These are phyloP conservation scores for Coemansia sp. DNA, from an alignment of 192 early-diverging fungal genomes.

Conservation along the genomic window DNA sequence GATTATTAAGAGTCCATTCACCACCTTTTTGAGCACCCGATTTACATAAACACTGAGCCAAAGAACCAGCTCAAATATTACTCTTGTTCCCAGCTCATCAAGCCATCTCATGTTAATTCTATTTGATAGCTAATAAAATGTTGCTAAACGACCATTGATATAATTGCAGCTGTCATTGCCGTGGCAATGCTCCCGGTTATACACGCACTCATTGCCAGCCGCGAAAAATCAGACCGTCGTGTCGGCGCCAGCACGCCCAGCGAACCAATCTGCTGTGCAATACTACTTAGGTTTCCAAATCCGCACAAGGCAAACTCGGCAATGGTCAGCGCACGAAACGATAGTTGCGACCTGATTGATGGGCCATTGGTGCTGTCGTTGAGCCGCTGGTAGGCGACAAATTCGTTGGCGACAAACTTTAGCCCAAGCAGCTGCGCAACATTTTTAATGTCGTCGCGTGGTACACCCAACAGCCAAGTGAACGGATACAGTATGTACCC, in stretches of 20 bases:
- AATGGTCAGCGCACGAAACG: conserved; percentile 55
- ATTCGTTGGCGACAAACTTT: conserved; percentile 86
- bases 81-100: too few species aligned
- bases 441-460: conserved; percentile 47
- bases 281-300: conserved; percentile 82
- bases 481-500: conserved; percentile 80
- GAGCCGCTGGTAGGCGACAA: conserved; percentile 70
- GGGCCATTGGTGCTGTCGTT: conserved; percentile 17
- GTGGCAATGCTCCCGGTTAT: conserved; percentile 79
- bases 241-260: conserved; percentile 78
- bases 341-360: conserved; percentile 36
- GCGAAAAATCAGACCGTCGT: conserved; percentile 69
- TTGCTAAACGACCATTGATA: conserved; percentile 63
- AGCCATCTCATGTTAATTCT: conserved; percentile 58
- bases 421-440: conserved; percentile 69
- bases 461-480: conserved; percentile 70
- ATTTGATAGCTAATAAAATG: conserved; percentile 27
- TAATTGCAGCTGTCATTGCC: conserved; percentile 77
- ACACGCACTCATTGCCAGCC: conserved; percentile 76
- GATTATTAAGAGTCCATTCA: neutral
- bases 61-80: too few species aligned
- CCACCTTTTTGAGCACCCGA: neutral
- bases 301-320: conserved; percentile 80
- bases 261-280: conserved; percentile 79
- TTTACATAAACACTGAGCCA: neutral